Conservation (phyloP, 169 alveolate species). For the Cryptosporidium bovis region DNA sequence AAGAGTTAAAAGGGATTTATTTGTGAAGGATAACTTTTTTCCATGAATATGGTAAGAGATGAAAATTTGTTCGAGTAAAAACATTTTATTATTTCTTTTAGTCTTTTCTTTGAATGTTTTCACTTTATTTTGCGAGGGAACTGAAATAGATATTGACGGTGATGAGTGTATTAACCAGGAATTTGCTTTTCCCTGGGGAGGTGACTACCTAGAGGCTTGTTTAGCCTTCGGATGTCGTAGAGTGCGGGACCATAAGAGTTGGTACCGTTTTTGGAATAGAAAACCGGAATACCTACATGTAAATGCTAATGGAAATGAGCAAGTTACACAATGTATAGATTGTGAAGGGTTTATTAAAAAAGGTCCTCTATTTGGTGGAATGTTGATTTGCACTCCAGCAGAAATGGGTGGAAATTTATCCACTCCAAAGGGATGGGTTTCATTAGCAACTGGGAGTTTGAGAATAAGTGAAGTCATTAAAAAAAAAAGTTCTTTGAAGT, state of each 20-base stretch:
- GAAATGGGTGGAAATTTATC: slow-evolving; percentile 54
- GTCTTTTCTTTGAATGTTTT: neutral
- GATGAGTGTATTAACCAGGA: slow-evolving; percentile 23
- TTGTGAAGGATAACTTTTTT: too few species aligned
- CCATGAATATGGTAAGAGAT: neutral
- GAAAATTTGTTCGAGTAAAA: neutral
- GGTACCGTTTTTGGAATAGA: slow-evolving; percentile 72
- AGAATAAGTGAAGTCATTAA: slow-evolving; percentile 34
- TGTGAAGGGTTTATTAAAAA: slow-evolving; percentile 64
- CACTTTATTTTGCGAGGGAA: neutral
- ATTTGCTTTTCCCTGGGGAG: slow-evolving; percentile 53
- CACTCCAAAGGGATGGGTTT: slow-evolving; percentile 69
- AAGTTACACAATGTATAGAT: slow-evolving; percentile 51
- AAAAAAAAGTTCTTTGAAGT: slow-evolving; percentile 43
- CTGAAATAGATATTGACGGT: neutral
- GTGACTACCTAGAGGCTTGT: slow-evolving; percentile 46
- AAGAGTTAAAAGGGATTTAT: too few species aligned
- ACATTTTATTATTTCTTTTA: slow-evolving; percentile 2
- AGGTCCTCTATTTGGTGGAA: slow-evolving; percentile 62
- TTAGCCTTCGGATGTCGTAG: slow-evolving; percentile 38
- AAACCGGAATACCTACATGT: slow-evolving; percentile 50
- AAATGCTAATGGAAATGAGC: slow-evolving; percentile 45
- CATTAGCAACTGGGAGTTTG: slow-evolving; percentile 49
- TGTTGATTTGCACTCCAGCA: slow-evolving; percentile 64
- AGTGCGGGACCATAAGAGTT: slow-evolving; percentile 51